Percentiles rank a stretch among this genome's conserved stretches.
These are phyloP conservation scores for Backusella liffmaniae DNA, from an alignment of 192 early-diverging fungal genomes.

Conservation along the genomic window DNA sequence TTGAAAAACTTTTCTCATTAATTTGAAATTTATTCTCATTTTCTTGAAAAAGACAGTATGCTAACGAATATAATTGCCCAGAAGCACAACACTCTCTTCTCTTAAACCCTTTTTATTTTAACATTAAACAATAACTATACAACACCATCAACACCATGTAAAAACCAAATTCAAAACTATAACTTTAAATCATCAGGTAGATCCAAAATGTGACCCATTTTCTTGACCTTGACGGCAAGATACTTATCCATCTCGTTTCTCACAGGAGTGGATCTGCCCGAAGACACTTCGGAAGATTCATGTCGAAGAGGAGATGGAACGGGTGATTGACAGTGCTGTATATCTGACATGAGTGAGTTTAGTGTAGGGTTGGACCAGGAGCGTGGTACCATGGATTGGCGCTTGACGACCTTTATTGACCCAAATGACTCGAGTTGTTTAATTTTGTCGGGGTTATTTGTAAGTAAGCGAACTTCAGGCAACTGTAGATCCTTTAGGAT, in stretches of 20 bases:
- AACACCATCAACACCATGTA: neutral
- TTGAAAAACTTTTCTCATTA: no score
- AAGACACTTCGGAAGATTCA: neutral
- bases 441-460: constrained; percentile 97
- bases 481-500: constrained; percentile 83
- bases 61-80: neutral
- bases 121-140: neutral
- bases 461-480: constrained; percentile 75
- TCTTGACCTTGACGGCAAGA: constrained; percentile 83
- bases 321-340: constrained; percentile 4
- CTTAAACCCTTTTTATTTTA: no score
- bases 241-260: constrained; percentile 75
- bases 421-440: constrained; percentile 68
- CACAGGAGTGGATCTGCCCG: neutral
- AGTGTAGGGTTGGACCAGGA: constrained; percentile 62
- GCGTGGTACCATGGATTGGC: constrained; percentile 89
- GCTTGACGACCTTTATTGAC: constrained; percentile 72
- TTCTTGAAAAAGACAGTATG: no score
- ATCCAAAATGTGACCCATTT: constrained; percentile 89
- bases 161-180: neutral
- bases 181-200: constrained; percentile 42
- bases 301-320: neutral
- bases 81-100: neutral
- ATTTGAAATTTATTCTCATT: no score
- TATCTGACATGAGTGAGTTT: neutral